Percentiles rank a stretch among this genome's conserved stretches.
Evolutionary conservation across 108 stramenopile genomes (phyloP).

Genomic region (Stephanodiscus triporus): DNA sequence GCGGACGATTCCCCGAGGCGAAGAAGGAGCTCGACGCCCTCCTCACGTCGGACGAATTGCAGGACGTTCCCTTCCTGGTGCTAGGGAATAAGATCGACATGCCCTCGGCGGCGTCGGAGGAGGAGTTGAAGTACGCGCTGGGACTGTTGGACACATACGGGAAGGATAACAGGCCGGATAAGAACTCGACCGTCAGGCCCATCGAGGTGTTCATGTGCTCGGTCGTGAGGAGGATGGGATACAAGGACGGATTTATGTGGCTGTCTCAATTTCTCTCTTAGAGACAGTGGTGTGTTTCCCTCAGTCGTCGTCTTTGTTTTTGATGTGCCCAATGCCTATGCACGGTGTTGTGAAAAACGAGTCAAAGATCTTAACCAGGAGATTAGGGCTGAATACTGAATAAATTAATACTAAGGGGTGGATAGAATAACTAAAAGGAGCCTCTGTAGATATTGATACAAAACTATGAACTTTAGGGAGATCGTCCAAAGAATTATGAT

Average conservation of each 20-base stretch:
- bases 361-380: not conserved
- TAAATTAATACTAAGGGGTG: too few relatives aligned
- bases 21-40: slow-evolving; percentile 98
- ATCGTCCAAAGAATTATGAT: too few relatives aligned
- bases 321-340: not conserved
- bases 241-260: slow-evolving; percentile 99
- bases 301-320: too few relatives aligned
- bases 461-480: too few relatives aligned
- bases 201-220: slow-evolving; percentile 99
- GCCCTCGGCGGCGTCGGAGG: slow-evolving; percentile 93
- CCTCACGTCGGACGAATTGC: slow-evolving; percentile 90
- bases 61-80: slow-evolving; percentile 97
- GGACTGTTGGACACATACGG: slow-evolving; percentile 98
- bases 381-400: too few relatives aligned
- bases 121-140: slow-evolving; percentile 96
- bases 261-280: slow-evolving; percentile 93
- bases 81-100: slow-evolving; percentile 99
- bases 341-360: slow-evolving; percentile 1
- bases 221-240: slow-evolving; percentile 98
- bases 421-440: too few relatives aligned
- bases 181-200: slow-evolving; percentile 81
- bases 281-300: not conserved
- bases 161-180: slow-evolving; percentile 94
- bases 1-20: slow-evolving; percentile 97
- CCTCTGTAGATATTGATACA: too few relatives aligned